These are phyloP conservation scores for Gremmenia infestans DNA, from an alignment of 2,329 filamentous ascomycete genomes.

Conservation along the genomic window DNA sequence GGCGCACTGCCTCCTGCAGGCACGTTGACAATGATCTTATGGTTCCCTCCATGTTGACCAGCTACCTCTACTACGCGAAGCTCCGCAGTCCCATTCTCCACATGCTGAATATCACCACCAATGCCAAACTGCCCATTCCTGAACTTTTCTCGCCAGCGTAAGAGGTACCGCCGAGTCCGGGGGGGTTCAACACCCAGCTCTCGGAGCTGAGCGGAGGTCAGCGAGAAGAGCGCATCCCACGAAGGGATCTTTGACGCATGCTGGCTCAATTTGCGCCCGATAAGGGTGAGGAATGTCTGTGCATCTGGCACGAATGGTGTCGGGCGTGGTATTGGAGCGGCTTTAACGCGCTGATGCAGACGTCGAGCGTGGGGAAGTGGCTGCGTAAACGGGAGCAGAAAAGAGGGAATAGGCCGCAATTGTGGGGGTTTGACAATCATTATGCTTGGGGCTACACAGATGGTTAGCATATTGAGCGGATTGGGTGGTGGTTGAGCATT, in stretches of 20 bases:
- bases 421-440: slow-evolving; percentile 28
- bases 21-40: slow-evolving; percentile 54
- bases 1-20: slow-evolving; percentile 38
- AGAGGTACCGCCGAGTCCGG: slow-evolving; percentile 73
- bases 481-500: neutral
- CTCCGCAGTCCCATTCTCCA: slow-evolving; percentile 51
- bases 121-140: slow-evolving; percentile 71
- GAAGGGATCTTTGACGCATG: slow-evolving; percentile 83
- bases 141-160: slow-evolving; percentile 85
- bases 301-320: slow-evolving; percentile 85
- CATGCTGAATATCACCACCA: slow-evolving; percentile 75
- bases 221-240: slow-evolving; percentile 85
- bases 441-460: slow-evolving; percentile 8
- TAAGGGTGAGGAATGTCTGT: slow-evolving; percentile 79
- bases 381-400: slow-evolving; percentile 28
- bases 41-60: slow-evolving; percentile 37
- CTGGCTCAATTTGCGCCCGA: slow-evolving; percentile 78
- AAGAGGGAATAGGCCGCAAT: slow-evolving; percentile 28
- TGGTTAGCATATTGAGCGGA: neutral
- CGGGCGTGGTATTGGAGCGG: slow-evolving; percentile 54
- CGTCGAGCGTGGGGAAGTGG: slow-evolving; percentile 31
- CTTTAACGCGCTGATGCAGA: slow-evolving; percentile 36
- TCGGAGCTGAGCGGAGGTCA: slow-evolving; percentile 71
- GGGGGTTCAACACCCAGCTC: slow-evolving; percentile 84
- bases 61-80: slow-evolving; percentile 43